Evolutionary conservation across 192 early-diverging fungal species (phyloP).

Genomic region (Linnemannia hyalina): DNA sequence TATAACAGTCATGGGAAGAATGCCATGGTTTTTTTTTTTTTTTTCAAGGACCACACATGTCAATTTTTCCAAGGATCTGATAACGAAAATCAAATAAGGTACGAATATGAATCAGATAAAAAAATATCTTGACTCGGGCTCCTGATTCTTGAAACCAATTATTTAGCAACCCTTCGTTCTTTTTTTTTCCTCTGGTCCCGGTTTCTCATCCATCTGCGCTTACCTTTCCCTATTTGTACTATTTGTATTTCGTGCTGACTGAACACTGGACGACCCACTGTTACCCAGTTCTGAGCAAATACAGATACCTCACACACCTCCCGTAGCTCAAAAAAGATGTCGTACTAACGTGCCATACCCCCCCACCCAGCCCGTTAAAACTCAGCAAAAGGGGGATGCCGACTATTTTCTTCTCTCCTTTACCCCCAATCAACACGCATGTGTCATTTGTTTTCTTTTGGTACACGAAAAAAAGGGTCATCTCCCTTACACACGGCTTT

Average conservation of each 20-base stretch:
- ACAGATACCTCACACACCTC: background rate
- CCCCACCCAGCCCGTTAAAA: background rate
- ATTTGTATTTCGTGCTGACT: background rate
- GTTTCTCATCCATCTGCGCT: background rate
- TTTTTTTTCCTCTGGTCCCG: background rate
- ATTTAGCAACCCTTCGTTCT: background rate
- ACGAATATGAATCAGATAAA: background rate
- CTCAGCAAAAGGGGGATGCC: background rate
- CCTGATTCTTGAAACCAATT: background rate
- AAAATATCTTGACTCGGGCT: background rate
- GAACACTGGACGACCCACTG: background rate
- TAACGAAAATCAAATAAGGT: background rate
- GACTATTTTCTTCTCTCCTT: background rate
- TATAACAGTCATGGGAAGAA: background rate
- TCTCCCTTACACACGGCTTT: background rate
- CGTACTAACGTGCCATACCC: background rate
- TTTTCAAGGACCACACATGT: background rate
- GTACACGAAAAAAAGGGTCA: background rate
- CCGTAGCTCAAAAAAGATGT: background rate
- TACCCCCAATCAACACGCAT: background rate
- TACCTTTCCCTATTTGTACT: background rate
- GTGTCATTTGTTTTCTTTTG: slow-evolving; percentile 5
- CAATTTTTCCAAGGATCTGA: background rate
- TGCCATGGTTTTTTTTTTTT: background rate
- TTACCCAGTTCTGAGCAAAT: background rate